Evolutionary conservation across 768 basidiomycete species (phyloP), one percentile per base, ranked within the genome.

Genomic region (Amanita brunnescens): DNA sequence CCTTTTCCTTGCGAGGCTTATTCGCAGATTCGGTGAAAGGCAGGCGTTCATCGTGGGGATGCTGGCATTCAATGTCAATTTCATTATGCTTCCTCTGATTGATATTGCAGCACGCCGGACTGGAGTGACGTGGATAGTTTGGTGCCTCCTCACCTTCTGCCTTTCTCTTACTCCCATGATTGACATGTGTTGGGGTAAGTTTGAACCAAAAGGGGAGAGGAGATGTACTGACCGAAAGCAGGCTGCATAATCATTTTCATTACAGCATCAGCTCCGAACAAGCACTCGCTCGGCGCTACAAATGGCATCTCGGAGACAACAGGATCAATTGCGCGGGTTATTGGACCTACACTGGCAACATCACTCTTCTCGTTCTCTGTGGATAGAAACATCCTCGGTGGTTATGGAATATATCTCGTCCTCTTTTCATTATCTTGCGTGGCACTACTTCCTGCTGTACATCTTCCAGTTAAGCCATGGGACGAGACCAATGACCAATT

Each of bases 281-380:
- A 70, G 47, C 66, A 66, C n/a, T 75, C 78, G 0, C 67, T 83
- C 5, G 81, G 81, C 7, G 75, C 78, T n/a, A n/a, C n/a, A n/a
- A n/a, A n/a, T n/a, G n/a, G n/a, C n/a, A n/a, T n/a, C n/a, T n/a
- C n/a, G n/a, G n/a, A n/a, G n/a, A n/a, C n/a, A n/a, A n/a, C n/a
- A n/a, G n/a, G n/a, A n/a, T n/a, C n/a, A n/a, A n/a, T n/a, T n/a
- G n/a, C n/a, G n/a, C n/a, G n/a, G n/a, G n/a, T n/a, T n/a, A n/a
- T n/a, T n/a, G n/a, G n/a, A n/a, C n/a, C n/a, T n/a, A n/a, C n/a
- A n/a, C n/a, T n/a, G n/a, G n/a, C n/a, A n/a, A n/a, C n/a, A n/a
- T 0, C 79, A 0, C 53, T 82, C 7, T 81, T 77, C 52, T 75
- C 81, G 0, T 58, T 73, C 47, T 81, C 79, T 9, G 69, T 73